A percentile compares a stretch with the other conserved stretches of the same genome.
phyloP scores from a whole-genome alignment of 257 asterid genomes.

The Gentiana macrophylla region DNA sequence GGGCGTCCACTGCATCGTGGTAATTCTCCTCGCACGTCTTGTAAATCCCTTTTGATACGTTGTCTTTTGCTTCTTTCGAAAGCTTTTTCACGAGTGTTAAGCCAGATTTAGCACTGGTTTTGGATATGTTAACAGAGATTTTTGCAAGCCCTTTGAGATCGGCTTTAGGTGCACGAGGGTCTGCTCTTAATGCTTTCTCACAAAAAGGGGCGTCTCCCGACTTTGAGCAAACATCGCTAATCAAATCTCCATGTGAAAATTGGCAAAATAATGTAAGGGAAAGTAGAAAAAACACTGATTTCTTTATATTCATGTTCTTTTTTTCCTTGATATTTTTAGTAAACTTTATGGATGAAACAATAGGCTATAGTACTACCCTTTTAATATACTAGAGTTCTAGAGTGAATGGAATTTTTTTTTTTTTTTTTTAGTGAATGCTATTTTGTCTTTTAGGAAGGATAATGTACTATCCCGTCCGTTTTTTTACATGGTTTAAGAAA shows the following conservation, averaged over 20 bases:
- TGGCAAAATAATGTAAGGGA: background rate
- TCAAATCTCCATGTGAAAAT: conserved; percentile 13
- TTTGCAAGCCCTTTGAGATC: conserved; percentile 7
- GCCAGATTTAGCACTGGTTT: background rate
- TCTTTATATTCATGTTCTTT: no score
- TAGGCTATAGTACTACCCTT: no score
- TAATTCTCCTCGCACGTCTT: conserved; percentile 20
- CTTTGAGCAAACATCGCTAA: conserved; percentile 16
- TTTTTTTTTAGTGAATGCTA: no score
- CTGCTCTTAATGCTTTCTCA: conserved; percentile 5
- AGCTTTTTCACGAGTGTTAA: background rate
- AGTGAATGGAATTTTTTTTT: no score
- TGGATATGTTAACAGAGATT: conserved; percentile 1
- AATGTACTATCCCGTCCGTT: no score
- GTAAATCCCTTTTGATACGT: background rate
- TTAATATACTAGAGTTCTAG: no score
- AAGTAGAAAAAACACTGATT: background rate
- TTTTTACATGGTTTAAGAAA: no score
- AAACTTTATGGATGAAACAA: no score
- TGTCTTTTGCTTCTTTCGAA: background rate
- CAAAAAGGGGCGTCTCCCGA: conserved; percentile 10
- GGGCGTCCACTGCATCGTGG: conserved; percentile 1
- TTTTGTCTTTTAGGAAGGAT: no score
- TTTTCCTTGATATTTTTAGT: no score
- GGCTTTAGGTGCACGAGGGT: conserved; percentile 14